phyloP scores from a whole-genome alignment of 176 grass and related monocot species.

The Rhipidocladum racemiflorum region DNA sequence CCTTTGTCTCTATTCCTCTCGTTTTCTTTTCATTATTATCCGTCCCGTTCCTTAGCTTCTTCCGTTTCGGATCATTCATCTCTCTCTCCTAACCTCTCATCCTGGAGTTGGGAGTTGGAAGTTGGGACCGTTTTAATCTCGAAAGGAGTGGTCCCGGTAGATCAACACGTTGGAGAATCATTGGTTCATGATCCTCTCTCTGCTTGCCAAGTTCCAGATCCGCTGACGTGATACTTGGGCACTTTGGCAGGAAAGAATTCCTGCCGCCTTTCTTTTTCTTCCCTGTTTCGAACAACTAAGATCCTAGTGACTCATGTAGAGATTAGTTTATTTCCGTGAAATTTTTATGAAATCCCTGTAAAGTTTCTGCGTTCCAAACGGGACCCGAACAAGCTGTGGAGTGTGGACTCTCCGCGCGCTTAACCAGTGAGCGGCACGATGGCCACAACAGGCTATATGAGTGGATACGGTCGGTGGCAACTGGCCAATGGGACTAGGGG shows the following conservation, averaged over 20 bases:
- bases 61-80: not conserved
- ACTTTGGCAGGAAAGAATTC: no score
- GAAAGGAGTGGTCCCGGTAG: slow-evolving; percentile 32
- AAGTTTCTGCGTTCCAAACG: no score
- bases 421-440: no score
- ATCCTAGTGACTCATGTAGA: no score
- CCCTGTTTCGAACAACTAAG: no score
- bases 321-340: no score
- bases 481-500: not conserved
- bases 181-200: not conserved
- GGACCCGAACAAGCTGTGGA: no score
- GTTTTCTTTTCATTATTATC: not conserved
- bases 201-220: not conserved
- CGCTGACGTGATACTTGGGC: not conserved
- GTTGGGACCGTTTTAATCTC: slow-evolving; percentile 28
- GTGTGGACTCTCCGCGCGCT: no score
- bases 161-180: not conserved
- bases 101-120: slow-evolving; percentile 1
- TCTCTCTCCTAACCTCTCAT: not conserved
- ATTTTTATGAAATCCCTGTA: no score
- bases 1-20: slow-evolving; percentile 25
- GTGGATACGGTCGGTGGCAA: no score
- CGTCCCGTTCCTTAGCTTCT: not conserved
- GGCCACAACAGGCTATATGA: no score
- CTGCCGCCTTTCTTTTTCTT: no score